A percentile compares a stretch with the other conserved stretches of the same genome.
Conservation (phyloP, 176 grass and related monocot species). For the Echinochloa phyllopogon region DNA sequence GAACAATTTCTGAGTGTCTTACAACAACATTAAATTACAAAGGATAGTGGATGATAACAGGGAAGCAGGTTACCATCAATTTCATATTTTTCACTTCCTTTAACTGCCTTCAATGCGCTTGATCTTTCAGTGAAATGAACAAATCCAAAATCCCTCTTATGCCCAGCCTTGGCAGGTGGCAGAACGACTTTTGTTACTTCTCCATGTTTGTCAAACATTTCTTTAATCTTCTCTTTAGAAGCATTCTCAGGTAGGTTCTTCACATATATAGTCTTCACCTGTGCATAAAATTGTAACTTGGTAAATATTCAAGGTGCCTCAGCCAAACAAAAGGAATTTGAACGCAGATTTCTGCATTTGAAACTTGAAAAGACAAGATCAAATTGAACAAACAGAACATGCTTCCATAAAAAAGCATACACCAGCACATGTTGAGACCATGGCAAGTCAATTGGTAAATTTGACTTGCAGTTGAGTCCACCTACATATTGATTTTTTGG, state of each 20-base stretch:
- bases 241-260: constrained; percentile 94
- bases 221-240: constrained; percentile 84
- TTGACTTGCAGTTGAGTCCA: neutral
- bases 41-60: neutral
- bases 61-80: constrained; percentile 70
- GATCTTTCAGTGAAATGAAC: constrained; percentile 97
- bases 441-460: neutral
- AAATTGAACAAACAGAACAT: neutral
- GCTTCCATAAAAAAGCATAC: neutral
- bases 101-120: constrained; percentile 84
- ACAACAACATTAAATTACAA: neutral
- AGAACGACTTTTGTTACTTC: constrained; percentile 88
- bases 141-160: constrained; percentile 98
- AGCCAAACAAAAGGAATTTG: neutral
- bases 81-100: constrained; percentile 90
- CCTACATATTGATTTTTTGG: neutral
- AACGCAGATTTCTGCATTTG: neutral
- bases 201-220: constrained; percentile 85
- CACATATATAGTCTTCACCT: constrained; percentile 98
- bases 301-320: neutral
- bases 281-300: neutral
- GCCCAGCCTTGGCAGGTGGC: constrained; percentile 85
- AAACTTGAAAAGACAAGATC: neutral
- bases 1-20: neutral
- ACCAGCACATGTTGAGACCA: neutral